These are phyloP conservation scores for Ganoderma leucocontextum DNA, from an alignment of 1,284 basidiomycete genomes.

Conservation along the genomic window DNA sequence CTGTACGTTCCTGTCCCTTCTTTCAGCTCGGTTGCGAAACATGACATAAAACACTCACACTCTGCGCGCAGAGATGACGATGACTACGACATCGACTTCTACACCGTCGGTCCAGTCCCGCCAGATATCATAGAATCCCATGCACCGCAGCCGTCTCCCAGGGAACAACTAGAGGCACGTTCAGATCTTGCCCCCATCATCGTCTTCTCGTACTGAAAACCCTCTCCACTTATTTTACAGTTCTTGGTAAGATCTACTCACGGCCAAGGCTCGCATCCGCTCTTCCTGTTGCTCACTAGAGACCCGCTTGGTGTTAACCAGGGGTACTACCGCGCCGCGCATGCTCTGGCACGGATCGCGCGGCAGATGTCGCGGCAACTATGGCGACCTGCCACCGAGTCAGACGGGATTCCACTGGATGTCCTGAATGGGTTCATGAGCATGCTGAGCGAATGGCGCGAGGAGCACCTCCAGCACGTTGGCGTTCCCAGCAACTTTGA, in stretches of 20 bases:
- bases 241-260: constrained; percentile 46
- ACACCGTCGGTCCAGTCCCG: constrained; percentile 70
- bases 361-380: constrained; percentile 81
- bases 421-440: constrained; percentile 65
- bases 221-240: constrained; percentile 31
- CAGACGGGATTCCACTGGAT: constrained; percentile 79
- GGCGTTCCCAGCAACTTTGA: constrained; percentile 88
- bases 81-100: constrained; percentile 82
- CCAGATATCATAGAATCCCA: constrained; percentile 58
- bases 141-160: constrained; percentile 62
- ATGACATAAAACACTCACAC: not conserved
- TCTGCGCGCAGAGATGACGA: constrained; percentile 56
- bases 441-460: constrained; percentile 78
- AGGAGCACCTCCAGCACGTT: constrained; percentile 76
- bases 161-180: constrained; percentile 78
- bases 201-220: constrained; percentile 8
- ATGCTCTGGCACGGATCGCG: constrained; percentile 81
- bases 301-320: constrained; percentile 41
- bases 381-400: constrained; percentile 79
- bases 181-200: constrained; percentile 15
- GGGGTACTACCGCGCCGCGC: constrained; percentile 83
- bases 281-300: constrained; percentile 17
- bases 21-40: constrained; percentile 13
- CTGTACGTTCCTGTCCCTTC: constrained; percentile 58
- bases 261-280: constrained; percentile 25